Base-by-base conservation (phyloP, 139 green algal genomes). In the Chlorella sp. region DNA sequence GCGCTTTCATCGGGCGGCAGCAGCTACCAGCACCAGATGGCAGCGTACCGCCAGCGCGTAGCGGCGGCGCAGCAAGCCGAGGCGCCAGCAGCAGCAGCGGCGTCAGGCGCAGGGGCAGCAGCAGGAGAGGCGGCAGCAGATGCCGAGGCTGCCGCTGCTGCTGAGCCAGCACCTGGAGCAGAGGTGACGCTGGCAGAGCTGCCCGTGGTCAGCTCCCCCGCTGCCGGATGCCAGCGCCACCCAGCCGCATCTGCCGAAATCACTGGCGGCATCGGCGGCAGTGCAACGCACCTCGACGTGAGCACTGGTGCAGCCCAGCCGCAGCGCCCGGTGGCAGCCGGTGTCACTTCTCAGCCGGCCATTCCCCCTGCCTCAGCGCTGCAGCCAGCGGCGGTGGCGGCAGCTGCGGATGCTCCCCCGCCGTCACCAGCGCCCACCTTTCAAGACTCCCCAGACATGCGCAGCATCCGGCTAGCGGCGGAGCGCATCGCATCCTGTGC, bases 1-100 rank as follows among this genome's bases (percentile, higher is more conserved):
- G 65, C 2, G 36, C 38, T 22, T 11, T 16, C 16, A 24, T 20
- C 51, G 16, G 38, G 38, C 22, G 68, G 72, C 72, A 78, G 43
- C 72, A 78, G 72, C 43, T 78, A 78, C 46, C 30, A 30, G 11
- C 43, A 44, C 11, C 72, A 78, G 30, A 60, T 78, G 72, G 72
- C 72, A 5, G 72, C 72, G 2, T 78, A 60, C 43, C 43, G 44
- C 6, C 40, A 76, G 40, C 32, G 26, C 36, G 5, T 48, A 19
- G 69, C 38, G 41, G 14, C 41, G 26, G 26, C 41, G 0, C 0
- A 28, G 41, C 40, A 7, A 26, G 24, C 40, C 24, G 40, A 69
- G 56, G 11, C 56, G 16, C 56, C 28, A 65, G 56, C 56, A 68
- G 60, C 60, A 36, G 24, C 60, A 16, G 60, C 20, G 13, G 60